Conservation (phyloP, 495 filamentous ascomycete species). For the Podospora pseudopauciseta region DNA sequence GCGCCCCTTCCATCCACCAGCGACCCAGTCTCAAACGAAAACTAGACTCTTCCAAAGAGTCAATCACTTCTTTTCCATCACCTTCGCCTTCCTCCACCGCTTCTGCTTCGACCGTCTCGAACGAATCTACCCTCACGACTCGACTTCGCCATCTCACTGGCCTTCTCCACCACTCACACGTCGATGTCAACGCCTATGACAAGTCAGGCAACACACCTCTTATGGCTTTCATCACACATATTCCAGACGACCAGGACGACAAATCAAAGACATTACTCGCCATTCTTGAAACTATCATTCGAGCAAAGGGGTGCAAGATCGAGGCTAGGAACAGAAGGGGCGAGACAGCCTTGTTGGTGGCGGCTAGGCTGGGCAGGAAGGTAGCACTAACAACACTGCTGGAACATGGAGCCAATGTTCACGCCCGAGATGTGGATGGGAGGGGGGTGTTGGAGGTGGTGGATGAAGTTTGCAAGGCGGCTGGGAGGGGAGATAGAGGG, state of each 20-base stretch:
- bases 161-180: constrained; percentile 31
- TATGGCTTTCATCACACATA: constrained; percentile 44
- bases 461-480: constrained; percentile 25
- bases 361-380: constrained; percentile 42
- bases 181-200: constrained; percentile 47
- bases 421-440: constrained; percentile 39
- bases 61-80: not conserved
- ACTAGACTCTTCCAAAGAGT: constrained; percentile 9
- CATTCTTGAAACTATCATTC: constrained; percentile 32
- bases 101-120: not conserved
- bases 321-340: constrained; percentile 44
- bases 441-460: constrained; percentile 38
- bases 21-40: constrained; percentile 23
- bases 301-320: constrained; percentile 30
- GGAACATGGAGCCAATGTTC: constrained; percentile 41
- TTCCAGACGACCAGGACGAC: constrained; percentile 42
- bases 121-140: constrained; percentile 17
- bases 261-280: constrained; percentile 33
- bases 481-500: constrained; percentile 27
- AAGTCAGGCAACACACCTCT: constrained; percentile 40
- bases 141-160: constrained; percentile 34
- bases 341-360: constrained; percentile 46
- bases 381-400: constrained; percentile 42
- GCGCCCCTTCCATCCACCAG: not conserved
- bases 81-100: not conserved